Percentiles rank a stretch among this genome's conserved stretches.
phyloP scores from a whole-genome alignment of 352 stramenopile species.

The Phytopythium boreale region DNA sequence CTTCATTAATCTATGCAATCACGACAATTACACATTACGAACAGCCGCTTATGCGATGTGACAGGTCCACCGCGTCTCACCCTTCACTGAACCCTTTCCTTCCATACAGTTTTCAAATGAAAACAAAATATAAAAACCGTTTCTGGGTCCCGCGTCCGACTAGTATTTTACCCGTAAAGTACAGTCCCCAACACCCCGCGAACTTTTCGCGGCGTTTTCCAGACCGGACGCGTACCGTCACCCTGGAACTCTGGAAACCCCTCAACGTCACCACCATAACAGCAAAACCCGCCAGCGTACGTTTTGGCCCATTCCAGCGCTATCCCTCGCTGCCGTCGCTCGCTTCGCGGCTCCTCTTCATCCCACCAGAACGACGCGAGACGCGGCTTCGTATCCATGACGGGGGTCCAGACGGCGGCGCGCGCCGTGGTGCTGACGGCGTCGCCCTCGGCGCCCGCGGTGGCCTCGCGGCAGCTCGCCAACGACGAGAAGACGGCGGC shows the following conservation, averaged over 20 bases:
- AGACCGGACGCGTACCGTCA: background rate
- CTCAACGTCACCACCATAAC: background rate
- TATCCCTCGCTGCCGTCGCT: background rate
- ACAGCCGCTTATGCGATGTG: background rate
- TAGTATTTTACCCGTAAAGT: too few species aligned
- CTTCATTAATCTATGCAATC: too few species aligned
- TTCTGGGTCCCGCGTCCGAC: too few species aligned
- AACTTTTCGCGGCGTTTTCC: background rate
- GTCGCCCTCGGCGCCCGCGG: constrained; percentile 7
- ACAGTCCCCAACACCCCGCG: too few species aligned
- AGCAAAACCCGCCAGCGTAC: background rate
- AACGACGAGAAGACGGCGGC: constrained; percentile 51
- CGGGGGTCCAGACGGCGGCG: background rate
- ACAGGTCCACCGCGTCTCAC: background rate
- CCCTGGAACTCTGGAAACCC: background rate
- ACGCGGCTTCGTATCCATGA: background rate
- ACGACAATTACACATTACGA: background rate
- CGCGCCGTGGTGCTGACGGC: constrained; percentile 3
- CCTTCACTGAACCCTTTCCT: too few species aligned
- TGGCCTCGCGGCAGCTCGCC: constrained; percentile 3
- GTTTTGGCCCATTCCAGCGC: background rate
- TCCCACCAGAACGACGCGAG: background rate
- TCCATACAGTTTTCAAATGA: background rate
- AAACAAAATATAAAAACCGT: background rate
- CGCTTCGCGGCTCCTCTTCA: background rate